These are phyloP conservation scores for Aegle marmelos DNA, from an alignment of 345 rosid genomes.

Conservation along the genomic window DNA sequence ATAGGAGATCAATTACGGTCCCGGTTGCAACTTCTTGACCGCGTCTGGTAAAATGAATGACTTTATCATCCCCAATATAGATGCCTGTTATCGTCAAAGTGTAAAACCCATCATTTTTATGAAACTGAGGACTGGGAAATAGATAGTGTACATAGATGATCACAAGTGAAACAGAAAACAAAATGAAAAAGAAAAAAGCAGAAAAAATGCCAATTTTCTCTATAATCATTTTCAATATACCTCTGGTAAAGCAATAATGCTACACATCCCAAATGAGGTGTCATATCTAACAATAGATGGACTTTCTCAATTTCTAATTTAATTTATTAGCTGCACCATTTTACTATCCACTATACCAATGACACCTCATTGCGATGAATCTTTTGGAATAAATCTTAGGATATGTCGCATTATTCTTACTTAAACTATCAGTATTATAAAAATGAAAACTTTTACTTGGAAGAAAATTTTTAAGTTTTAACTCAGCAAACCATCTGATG, in stretches of 20 bases:
- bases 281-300: too few species aligned
- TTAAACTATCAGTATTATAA: not conserved
- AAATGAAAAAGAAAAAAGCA: too few species aligned
- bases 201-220: not conserved
- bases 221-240: not conserved
- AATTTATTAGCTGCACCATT: not conserved
- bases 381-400: too few species aligned
- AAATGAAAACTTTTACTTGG: too few species aligned
- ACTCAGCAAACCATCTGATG: not conserved
- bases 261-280: too few species aligned
- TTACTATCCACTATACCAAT: not conserved
- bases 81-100: slow-evolving; percentile 44
- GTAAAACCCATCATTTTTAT: not conserved
- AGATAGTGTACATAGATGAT: not conserved
- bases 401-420: not conserved
- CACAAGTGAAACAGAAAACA: not conserved
- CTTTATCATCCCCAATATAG: slow-evolving; percentile 76
- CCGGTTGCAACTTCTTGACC: slow-evolving; percentile 97
- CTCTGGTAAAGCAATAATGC: too few species aligned
- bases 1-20: slow-evolving; percentile 62
- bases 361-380: not conserved
- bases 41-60: slow-evolving; percentile 81
- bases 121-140: not conserved
- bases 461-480: too few species aligned
- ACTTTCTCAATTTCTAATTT: too few species aligned